phyloP scores from a whole-genome alignment of 495 filamentous ascomycete species.

The Penicillium riverlandense region DNA sequence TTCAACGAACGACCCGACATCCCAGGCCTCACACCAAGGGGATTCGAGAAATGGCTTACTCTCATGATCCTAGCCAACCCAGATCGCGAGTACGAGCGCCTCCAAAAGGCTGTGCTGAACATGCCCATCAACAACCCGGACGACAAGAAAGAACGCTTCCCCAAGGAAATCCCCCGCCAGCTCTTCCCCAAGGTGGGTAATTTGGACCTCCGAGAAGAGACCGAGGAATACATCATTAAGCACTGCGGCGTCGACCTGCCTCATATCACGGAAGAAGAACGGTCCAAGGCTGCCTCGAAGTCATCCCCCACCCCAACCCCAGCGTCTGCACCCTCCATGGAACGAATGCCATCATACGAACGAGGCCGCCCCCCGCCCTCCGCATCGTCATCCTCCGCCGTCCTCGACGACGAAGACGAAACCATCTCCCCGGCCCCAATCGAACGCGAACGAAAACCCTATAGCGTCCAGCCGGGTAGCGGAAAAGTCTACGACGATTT shows the following conservation, averaged over 20 bases:
- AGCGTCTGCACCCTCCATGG: slow-evolving; percentile 6
- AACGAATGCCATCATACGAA: slow-evolving; percentile 32
- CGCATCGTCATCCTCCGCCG: slow-evolving; percentile 22
- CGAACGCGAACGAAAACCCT: slow-evolving; percentile 59
- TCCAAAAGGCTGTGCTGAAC: slow-evolving; percentile 63
- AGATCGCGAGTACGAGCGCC: slow-evolving; percentile 64
- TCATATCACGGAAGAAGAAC: slow-evolving; percentile 30
- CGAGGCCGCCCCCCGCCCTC: slow-evolving; percentile 46
- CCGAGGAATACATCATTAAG: slow-evolving; percentile 37
- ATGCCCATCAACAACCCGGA: slow-evolving; percentile 73
- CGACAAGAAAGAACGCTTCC: slow-evolving; percentile 66
- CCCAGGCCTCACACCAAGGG: slow-evolving; percentile 70
- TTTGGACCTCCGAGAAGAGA: slow-evolving; percentile 27
- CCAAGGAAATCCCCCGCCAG: slow-evolving; percentile 68
- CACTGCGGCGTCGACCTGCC: slow-evolving; percentile 45
- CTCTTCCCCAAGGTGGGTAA: slow-evolving; percentile 54
- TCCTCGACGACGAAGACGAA: slow-evolving; percentile 40
- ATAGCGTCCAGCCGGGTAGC: slow-evolving; percentile 45
- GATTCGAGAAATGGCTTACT: slow-evolving; percentile 75
- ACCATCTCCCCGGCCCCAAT: slow-evolving; percentile 39
- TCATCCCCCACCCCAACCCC: slow-evolving; percentile 8
- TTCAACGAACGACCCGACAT: slow-evolving; percentile 54
- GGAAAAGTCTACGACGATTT: slow-evolving; percentile 47
- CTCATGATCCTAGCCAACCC: slow-evolving; percentile 70
- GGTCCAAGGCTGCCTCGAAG: slow-evolving; percentile 19